phyloP scores from a whole-genome alignment of 2,329 filamentous ascomycete species.

The Pyrenophora graminea region DNA sequence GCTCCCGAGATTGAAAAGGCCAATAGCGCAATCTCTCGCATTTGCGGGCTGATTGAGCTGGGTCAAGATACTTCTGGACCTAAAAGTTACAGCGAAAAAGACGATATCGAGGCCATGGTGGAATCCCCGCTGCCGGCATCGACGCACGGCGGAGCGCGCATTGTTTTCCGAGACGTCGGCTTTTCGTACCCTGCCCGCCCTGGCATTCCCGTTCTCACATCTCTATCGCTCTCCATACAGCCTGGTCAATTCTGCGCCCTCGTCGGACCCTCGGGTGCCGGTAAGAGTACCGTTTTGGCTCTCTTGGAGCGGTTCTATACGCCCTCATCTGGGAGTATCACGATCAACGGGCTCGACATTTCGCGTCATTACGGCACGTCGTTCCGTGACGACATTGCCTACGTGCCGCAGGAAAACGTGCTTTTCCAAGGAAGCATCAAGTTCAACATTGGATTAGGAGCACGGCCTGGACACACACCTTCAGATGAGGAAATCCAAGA shows the following conservation, averaged over 20 bases:
- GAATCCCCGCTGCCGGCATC: conserved; percentile 60
- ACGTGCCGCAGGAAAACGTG: conserved; percentile 55
- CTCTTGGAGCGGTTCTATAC: conserved; percentile 60
- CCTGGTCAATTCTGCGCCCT: conserved; percentile 66
- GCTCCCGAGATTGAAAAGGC: conserved; percentile 75
- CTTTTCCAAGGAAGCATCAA: conserved; percentile 55
- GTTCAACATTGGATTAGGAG: conserved; percentile 54
- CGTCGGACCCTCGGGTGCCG: conserved; percentile 68
- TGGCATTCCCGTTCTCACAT: conserved; percentile 60
- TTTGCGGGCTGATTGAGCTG: conserved; percentile 65
- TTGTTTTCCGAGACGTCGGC: conserved; percentile 62
- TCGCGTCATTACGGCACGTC: conserved; percentile 43
- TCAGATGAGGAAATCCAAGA: conserved; percentile 66
- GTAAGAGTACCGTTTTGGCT: conserved; percentile 67
- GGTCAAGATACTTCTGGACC: conserved; percentile 50
- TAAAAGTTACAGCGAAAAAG: conserved; percentile 71
- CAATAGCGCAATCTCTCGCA: conserved; percentile 70
- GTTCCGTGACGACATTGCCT: conserved; percentile 52
- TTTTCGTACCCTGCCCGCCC: conserved; percentile 70
- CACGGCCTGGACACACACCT: conserved; percentile 59
- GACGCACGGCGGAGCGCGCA: conserved; percentile 62
- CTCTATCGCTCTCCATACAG: conserved; percentile 60
- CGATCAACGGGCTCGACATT: conserved; percentile 58
- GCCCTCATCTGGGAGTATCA: conserved; percentile 55
- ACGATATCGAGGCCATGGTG: conserved; percentile 39